These are phyloP conservation scores for Zygosaccharomyces pseudobailii DNA, from an alignment of 1,139 yeast genomes.

Conservation along the genomic window DNA sequence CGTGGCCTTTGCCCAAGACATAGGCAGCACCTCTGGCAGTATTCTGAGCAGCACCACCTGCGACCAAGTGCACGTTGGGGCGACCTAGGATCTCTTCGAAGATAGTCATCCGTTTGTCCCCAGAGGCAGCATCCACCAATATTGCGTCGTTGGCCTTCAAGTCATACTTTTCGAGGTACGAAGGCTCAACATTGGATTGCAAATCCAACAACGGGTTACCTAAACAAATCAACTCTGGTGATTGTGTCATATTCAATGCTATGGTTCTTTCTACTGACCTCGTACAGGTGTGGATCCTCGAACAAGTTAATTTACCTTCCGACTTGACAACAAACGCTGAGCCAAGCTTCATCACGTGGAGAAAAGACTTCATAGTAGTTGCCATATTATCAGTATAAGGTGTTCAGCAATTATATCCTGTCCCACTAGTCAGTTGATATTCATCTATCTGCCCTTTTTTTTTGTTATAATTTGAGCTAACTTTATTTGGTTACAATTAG, in stretches of 20 bases:
- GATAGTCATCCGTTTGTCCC: constrained; percentile 76
- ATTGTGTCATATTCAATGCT: constrained; percentile 1
- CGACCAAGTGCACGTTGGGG: constrained; percentile 65
- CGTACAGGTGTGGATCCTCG: not conserved
- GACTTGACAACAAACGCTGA: not conserved
- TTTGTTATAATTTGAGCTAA: not conserved
- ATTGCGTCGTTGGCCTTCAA: constrained; percentile 93
- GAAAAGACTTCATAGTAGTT: not conserved
- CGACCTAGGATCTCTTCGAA: constrained; percentile 67
- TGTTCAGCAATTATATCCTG: not conserved
- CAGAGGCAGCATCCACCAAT: constrained; percentile 56
- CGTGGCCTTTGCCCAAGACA: constrained; percentile 74
- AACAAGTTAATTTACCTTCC: not conserved
- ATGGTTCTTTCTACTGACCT: not conserved
- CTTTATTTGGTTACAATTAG: not conserved
- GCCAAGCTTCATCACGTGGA: constrained; percentile 1
- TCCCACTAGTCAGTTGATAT: not conserved
- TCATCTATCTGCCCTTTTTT: not conserved
- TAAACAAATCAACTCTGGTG: constrained; percentile 56
- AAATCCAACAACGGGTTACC: constrained; percentile 85
- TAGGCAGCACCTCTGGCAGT: constrained; percentile 98
- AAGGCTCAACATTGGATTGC: constrained; percentile 71
- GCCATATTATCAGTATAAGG: not conserved
- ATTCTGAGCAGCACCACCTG: constrained; percentile 99
- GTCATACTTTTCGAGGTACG: constrained; percentile 70